Evolutionary conservation across 2,329 filamentous ascomycete species (phyloP).

Genomic region (Colletotrichum destructivum): DNA sequence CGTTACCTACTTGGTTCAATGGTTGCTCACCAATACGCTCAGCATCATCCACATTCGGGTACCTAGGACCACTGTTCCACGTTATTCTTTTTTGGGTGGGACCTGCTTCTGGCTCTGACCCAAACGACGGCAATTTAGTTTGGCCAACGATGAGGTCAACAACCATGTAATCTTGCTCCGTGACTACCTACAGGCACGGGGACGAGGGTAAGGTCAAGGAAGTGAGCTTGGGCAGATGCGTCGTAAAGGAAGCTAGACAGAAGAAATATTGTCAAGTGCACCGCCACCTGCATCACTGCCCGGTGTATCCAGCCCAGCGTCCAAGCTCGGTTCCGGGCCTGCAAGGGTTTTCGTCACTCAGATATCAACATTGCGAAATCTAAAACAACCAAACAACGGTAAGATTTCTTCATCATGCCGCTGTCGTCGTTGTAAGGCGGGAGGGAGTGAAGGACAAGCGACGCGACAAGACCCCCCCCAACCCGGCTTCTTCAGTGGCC

Average conservation of each 20-base stretch:
- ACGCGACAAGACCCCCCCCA: background rate
- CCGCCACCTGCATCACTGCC: constrained; percentile 42
- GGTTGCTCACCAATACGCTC: background rate
- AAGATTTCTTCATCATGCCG: background rate
- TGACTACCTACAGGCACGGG: constrained; percentile 11
- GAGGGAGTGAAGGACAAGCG: background rate
- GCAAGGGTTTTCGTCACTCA: constrained; percentile 10
- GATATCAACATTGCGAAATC: constrained; percentile 12
- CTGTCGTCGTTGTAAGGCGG: background rate
- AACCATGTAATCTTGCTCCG: background rate
- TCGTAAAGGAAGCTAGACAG: background rate
- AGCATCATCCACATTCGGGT: constrained; percentile 15
- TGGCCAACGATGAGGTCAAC: background rate
- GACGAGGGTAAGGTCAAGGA: constrained; percentile 17
- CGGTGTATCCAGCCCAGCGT: constrained; percentile 11
- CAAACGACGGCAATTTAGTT: background rate
- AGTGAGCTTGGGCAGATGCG: constrained; percentile 17
- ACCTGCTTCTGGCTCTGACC: constrained; percentile 1
- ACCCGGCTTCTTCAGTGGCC: constrained; percentile 16
- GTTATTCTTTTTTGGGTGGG: constrained; percentile 22
- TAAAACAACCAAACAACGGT: background rate
- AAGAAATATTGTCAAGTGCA: constrained; percentile 27
- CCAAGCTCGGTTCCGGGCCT: background rate
- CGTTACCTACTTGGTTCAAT: background rate
- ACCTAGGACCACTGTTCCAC: constrained; percentile 17